These are phyloP conservation scores for Leptomonas pyrrhocoris DNA, from an alignment of 208 protist species.

Conservation along the genomic window DNA sequence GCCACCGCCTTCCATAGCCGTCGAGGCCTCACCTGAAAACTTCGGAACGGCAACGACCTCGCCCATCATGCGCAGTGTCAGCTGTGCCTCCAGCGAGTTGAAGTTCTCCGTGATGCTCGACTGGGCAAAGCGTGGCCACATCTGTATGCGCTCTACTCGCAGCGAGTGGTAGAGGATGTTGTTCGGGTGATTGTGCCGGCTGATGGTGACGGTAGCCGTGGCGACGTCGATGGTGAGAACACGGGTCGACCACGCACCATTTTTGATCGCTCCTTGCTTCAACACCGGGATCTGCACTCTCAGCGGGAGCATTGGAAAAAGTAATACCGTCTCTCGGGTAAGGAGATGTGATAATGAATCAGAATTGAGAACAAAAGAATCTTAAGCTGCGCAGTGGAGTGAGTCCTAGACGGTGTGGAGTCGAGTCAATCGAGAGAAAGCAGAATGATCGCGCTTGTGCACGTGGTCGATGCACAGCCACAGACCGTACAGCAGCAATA, in stretches of 20 bases:
- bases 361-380: no score
- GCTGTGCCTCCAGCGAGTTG: not conserved
- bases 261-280: slow-evolving; percentile 2
- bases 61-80: not conserved
- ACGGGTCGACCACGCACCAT: slow-evolving; percentile 6
- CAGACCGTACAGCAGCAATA: no score
- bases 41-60: not conserved
- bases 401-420: no score
- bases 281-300: slow-evolving; percentile 6
- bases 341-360: no score
- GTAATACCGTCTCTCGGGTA: no score
- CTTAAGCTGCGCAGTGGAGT: no score
- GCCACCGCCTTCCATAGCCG: not conserved
- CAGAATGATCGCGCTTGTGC: no score
- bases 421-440: no score
- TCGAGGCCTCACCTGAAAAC: not conserved
- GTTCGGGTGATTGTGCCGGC: slow-evolving; percentile 10
- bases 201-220: slow-evolving; percentile 13
- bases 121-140: slow-evolving; percentile 8
- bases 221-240: slow-evolving; percentile 7
- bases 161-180: slow-evolving; percentile 17
- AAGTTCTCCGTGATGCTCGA: not conserved
- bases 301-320: not conserved
- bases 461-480: no score
- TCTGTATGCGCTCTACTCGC: not conserved